Evolutionary conservation across 176 grass and related monocot genomes (phyloP).

Genomic region (Panicum miliaceum): DNA sequence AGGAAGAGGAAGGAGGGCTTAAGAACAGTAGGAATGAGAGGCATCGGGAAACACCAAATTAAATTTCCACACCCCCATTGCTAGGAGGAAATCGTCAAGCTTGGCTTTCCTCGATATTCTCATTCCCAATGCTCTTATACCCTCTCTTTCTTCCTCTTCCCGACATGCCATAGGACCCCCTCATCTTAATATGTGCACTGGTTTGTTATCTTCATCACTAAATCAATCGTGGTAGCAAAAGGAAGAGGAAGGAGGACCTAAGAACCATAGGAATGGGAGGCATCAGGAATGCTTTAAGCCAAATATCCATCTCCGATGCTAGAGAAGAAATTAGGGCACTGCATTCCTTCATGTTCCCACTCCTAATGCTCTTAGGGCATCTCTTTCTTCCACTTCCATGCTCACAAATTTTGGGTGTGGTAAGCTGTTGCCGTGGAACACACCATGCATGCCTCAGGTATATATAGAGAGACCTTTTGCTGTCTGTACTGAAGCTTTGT

Average conservation of each 20-base stretch:
- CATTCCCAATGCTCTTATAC: conserved; percentile 6
- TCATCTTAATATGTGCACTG: not conserved
- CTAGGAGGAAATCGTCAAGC: not conserved
- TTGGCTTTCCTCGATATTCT: conserved; percentile 29
- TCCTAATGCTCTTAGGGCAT: conserved; percentile 24
- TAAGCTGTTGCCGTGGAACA: not conserved
- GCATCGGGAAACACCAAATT: conserved; percentile 28
- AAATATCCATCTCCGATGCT: not conserved
- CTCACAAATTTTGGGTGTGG: not conserved
- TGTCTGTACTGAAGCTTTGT: conserved; percentile 1
- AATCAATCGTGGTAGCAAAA: not conserved
- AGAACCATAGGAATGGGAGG: conserved; percentile 40
- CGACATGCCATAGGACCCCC: not conserved
- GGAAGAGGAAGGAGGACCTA: conserved; percentile 14
- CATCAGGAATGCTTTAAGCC: not conserved
- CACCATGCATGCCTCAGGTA: not conserved
- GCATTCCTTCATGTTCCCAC: conserved; percentile 34
- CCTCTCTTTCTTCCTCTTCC: conserved; percentile 20
- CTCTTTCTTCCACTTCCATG: conserved; percentile 40
- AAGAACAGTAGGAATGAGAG: conserved; percentile 52
- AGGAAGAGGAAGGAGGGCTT: conserved; percentile 36
- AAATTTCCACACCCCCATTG: not conserved
- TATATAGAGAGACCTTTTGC: not conserved
- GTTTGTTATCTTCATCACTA: not conserved
- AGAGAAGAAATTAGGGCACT: not conserved